Base-by-base conservation (phyloP, 352 stramenopile genomes). In the Globisporangium heterothallicum region DNA sequence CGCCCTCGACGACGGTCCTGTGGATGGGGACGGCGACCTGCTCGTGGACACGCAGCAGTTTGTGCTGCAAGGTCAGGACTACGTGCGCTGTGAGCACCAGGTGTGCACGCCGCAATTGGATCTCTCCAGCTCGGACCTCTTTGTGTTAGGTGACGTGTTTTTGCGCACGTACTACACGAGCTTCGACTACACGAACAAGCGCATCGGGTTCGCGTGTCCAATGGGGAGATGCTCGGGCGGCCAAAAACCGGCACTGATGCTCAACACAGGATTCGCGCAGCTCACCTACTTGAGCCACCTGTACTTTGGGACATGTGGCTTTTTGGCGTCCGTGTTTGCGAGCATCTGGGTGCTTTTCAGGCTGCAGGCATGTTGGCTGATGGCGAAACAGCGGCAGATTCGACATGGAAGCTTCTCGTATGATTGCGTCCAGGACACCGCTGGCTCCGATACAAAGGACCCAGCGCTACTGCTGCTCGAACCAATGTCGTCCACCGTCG, bases 81-180 rank as follows among this genome's bases (percentile, higher is more conserved):
- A 73, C 19, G 67, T 73, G 45, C 57, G 58, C 12, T 71, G 67
- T 34, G 67, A 77, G 18, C 46, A 58, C 44, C 35, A 36, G 4
- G 49, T 63, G 22, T 77, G 67, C 30, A 54, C 53, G 25, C 67
- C 61, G 4, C 67, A 71, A 32, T 43, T 77, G 16, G 67, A 72
- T 32, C 25, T 49, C 25, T 69, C 62, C 9, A 53, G 38, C 16
- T 64, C 51, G 14, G 24, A 29, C 14, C 26, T 38, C 32, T 38
- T 38, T 38, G 32, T 38, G 25, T 34, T 49, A 2, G 34, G 27
- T 7, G 46, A 55, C 26, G 38, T 69, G 24, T 45, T 68, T 21
- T 18, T 77, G 19, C 61, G 67, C 5, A 59, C 64, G 19, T 77
- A 77, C 54, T 77, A 77, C 58, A 71, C 67, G 3, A 46, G 58